Conservation (phyloP, 1,139 yeast species). For the Nakaseomyces glabratus region DNA sequence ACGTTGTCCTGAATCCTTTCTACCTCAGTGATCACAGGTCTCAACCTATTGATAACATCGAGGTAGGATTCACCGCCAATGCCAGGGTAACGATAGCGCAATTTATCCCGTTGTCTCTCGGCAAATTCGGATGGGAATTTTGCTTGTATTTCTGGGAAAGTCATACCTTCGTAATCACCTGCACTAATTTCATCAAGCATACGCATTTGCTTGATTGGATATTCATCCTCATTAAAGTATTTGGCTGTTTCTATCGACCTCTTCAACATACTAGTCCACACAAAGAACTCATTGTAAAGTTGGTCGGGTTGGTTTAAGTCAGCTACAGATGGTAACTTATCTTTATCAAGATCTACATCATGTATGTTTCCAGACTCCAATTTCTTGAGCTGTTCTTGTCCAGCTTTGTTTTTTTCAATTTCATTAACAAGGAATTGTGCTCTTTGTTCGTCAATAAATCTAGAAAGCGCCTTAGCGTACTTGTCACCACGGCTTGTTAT, state of each 20-base stretch:
- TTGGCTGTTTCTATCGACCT: conserved; percentile 74
- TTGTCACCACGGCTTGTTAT: conserved; percentile 71
- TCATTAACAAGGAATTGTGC: conserved; percentile 51
- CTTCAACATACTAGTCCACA: conserved; percentile 84
- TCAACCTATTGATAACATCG: conserved; percentile 81
- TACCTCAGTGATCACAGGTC: conserved; percentile 86
- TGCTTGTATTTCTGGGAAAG: conserved; percentile 70
- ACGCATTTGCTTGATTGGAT: conserved; percentile 79
- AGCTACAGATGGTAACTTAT: not conserved
- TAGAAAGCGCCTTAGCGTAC: conserved; percentile 62
- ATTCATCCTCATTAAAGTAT: conserved; percentile 62
- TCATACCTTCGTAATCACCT: conserved; percentile 86
- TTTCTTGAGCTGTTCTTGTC: conserved; percentile 1
- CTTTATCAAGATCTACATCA: not conserved
- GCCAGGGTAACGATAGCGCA: conserved; percentile 85
- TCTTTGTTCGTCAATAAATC: conserved; percentile 67
- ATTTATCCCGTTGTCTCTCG: conserved; percentile 64
- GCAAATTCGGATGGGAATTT: conserved; percentile 70
- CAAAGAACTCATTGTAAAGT: conserved; percentile 55
- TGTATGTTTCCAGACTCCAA: not conserved
- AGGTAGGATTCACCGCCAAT: conserved; percentile 92
- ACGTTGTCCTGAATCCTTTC: conserved; percentile 88
- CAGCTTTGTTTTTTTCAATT: conserved; percentile 5
- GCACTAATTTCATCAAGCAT: conserved; percentile 92
- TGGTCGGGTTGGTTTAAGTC: conserved; percentile 24